Conservation (phyloP, 179 eudicot species). For the Silene coronaria region DNA sequence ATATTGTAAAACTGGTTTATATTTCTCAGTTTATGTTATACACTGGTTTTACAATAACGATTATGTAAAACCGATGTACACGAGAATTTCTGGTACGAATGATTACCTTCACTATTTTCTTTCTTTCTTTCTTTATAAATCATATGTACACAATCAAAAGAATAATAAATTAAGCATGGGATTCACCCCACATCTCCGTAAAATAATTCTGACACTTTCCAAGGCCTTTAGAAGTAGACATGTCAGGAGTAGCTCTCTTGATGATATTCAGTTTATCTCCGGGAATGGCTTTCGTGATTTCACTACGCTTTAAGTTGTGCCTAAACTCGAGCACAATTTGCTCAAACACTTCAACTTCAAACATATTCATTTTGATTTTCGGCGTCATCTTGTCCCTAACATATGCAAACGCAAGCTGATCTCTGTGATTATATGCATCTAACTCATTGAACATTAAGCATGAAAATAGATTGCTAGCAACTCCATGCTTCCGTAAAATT, state of each 20-base stretch:
- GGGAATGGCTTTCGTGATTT: neutral
- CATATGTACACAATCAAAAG: neutral
- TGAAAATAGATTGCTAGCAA: slow-evolving; percentile 47
- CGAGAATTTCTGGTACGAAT: too few species aligned
- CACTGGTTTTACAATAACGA: too few species aligned
- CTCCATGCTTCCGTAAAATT: slow-evolving; percentile 64
- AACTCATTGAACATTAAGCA: slow-evolving; percentile 77
- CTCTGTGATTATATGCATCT: slow-evolving; percentile 79
- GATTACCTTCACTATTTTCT: neutral
- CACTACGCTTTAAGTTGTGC: slow-evolving; percentile 48
- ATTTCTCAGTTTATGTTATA: too few species aligned
- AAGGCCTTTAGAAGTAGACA: slow-evolving; percentile 29
- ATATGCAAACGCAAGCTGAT: slow-evolving; percentile 75
- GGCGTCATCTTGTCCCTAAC: slow-evolving; percentile 83
- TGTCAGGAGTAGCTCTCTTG: slow-evolving; percentile 38
- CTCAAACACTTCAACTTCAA: slow-evolving; percentile 78
- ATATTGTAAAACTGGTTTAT: too few species aligned
- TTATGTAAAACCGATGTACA: too few species aligned
- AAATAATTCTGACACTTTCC: slow-evolving; percentile 50
- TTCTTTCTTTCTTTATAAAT: neutral
- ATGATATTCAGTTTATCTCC: slow-evolving; percentile 12
- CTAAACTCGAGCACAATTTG: slow-evolving; percentile 69
- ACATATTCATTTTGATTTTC: slow-evolving; percentile 69
- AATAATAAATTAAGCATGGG: slow-evolving; percentile 30
- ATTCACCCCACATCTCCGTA: slow-evolving; percentile 63